Percentiles rank a stretch among this genome's conserved stretches.
These are phyloP conservation scores for Aurantiochytrium sp. DNA, from an alignment of 108 stramenopile species.

Conservation along the genomic window DNA sequence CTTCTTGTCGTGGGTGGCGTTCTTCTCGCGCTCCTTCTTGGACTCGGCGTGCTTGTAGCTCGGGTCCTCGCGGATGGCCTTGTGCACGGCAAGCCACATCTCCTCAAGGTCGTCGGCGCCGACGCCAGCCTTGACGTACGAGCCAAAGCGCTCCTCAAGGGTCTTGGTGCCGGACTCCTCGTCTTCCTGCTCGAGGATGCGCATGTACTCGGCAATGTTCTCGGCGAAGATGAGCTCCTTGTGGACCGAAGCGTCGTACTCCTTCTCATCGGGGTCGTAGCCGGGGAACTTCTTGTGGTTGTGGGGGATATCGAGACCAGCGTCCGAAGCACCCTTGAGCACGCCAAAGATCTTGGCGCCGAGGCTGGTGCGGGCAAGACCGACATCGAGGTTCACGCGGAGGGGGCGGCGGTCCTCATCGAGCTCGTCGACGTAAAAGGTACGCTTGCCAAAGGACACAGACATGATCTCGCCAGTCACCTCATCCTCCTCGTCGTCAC, in stretches of 20 bases:
- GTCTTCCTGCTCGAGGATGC: conserved; percentile 18
- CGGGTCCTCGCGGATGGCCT: conserved; percentile 93
- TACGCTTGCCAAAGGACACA: conserved; percentile 66
- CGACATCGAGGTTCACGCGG: conserved; percentile 90
- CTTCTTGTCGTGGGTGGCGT: conserved; percentile 64
- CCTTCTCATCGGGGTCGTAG: conserved; percentile 91
- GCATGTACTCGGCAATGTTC: conserved; percentile 73
- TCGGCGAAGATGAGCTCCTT: conserved; percentile 82
- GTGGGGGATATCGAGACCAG: conserved; percentile 94
- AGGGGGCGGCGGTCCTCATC: conserved; percentile 91
- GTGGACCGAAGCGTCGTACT: conserved; percentile 93
- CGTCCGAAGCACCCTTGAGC: conserved; percentile 96
- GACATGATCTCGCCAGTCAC: conserved; percentile 73
- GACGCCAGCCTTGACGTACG: conserved; percentile 59
- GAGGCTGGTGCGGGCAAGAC: conserved; percentile 86
- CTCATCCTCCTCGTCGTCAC: conserved; percentile 44
- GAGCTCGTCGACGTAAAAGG: conserved; percentile 93
- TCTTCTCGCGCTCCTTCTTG: conserved; percentile 67
- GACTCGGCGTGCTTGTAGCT: conserved; percentile 36
- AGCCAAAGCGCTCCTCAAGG: conserved; percentile 50
- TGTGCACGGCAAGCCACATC: conserved; percentile 70
- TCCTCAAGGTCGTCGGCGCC: conserved; percentile 79
- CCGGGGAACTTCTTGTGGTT: conserved; percentile 97
- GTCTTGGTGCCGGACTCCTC: conserved; percentile 20
- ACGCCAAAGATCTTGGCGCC: conserved; percentile 92